A percentile compares a stretch with the other conserved stretches of the same genome.
Evolutionary conservation across 2,329 filamentous ascomycete species (phyloP).

Genomic region (Microcyclospora tardicrescens): DNA sequence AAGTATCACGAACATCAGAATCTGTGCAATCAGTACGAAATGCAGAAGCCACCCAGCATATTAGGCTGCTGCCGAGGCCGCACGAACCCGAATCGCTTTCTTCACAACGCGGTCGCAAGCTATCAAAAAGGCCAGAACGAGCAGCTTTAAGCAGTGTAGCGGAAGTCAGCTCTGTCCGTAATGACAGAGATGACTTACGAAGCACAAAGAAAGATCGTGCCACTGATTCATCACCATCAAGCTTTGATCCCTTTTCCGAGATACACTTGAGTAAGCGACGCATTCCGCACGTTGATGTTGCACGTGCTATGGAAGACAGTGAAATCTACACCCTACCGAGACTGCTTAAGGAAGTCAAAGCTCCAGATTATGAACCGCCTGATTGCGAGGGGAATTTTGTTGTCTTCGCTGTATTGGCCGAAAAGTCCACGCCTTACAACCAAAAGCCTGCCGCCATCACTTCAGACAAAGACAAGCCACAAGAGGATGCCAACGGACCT

Average conservation of each 20-base stretch:
- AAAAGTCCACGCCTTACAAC: conserved; percentile 69
- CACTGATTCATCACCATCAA: conserved; percentile 25
- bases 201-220: background rate
- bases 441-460: conserved; percentile 37
- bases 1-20: too few species aligned
- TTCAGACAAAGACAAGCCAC: conserved; percentile 37
- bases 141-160: too few species aligned
- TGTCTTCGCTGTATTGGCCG: conserved; percentile 73
- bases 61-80: too few species aligned
- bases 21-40: too few species aligned
- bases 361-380: conserved; percentile 64
- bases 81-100: too few species aligned
- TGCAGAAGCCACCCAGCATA: too few species aligned
- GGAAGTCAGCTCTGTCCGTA: too few species aligned
- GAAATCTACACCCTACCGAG: conserved; percentile 68
- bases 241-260: conserved; percentile 77
- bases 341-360: conserved; percentile 66
- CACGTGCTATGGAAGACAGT: conserved; percentile 65
- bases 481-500: conserved; percentile 33
- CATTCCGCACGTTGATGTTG: conserved; percentile 67
- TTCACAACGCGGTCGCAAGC: too few species aligned
- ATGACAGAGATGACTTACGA: too few species aligned
- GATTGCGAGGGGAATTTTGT: conserved; percentile 84
- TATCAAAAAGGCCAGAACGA: too few species aligned
- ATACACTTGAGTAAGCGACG: conserved; percentile 73